Conservation (phyloP, 2,329 filamentous ascomycete genomes). For the Penicillium crustosum region DNA sequence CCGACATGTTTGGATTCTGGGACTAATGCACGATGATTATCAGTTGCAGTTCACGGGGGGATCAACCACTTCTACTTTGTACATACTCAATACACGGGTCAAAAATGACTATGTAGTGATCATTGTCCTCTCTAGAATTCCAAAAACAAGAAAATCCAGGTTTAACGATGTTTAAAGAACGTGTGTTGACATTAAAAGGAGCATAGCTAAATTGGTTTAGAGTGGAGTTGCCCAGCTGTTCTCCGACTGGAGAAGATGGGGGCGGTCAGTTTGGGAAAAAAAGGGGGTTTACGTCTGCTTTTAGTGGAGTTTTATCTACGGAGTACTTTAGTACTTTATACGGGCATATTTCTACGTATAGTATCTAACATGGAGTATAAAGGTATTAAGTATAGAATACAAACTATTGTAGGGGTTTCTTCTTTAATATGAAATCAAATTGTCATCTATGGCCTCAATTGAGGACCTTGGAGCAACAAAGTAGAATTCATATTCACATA, state of each 20-base stretch:
- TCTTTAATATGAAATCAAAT: not conserved
- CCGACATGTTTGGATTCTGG: slow-evolving; percentile 26
- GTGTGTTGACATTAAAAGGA: slow-evolving; percentile 27
- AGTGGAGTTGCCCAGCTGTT: slow-evolving; percentile 33
- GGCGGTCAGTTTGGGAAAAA: slow-evolving; percentile 17
- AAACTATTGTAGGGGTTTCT: not conserved
- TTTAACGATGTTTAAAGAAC: not conserved
- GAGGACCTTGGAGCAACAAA: not conserved
- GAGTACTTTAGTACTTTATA: too few relatives aligned
- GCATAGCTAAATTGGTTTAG: slow-evolving; percentile 25
- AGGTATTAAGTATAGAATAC: not conserved
- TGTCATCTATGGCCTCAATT: not conserved
- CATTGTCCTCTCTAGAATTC: slow-evolving; percentile 11
- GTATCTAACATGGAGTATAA: not conserved
- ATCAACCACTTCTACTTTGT: not conserved
- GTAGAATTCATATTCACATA: not conserved
- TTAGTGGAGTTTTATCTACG: not conserved
- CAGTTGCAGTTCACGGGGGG: slow-evolving; percentile 17
- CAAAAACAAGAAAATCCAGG: not conserved
- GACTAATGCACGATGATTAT: slow-evolving; percentile 17
- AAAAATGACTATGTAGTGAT: slow-evolving; percentile 4
- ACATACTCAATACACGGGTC: slow-evolving; percentile 19
- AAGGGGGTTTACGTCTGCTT: slow-evolving; percentile 1
- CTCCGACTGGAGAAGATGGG: slow-evolving; percentile 26
- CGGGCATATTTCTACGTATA: too few relatives aligned